Base-by-base conservation (phyloP, 352 stramenopile genomes). In the Globisporangium heterothallicum region DNA sequence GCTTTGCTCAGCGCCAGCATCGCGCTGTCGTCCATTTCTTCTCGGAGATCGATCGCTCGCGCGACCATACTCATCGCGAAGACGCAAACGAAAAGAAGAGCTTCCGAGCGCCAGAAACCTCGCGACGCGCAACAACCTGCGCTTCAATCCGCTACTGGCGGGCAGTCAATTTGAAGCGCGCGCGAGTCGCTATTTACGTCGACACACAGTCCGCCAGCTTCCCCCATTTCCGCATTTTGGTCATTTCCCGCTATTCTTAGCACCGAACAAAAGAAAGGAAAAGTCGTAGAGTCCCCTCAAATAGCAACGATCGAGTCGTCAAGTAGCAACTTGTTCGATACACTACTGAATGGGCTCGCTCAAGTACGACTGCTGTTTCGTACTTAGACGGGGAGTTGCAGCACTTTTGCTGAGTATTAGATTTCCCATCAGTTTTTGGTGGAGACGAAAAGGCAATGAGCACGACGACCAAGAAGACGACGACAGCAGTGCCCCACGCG, bases 21-120 rank as follows among this genome's bases (percentile, higher is more conserved):
- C 21, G 48, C 19, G 35, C 27, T 27, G 13, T 54, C 48, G 46
- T 78, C 66, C 63, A 74, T 74, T 54, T 85, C 76, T 59, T 85
- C 69, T 34, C 76, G 76, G 36, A 75, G 49, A 57, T 87, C 76
- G 41, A 66, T 55, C 6, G 44, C 42, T 32, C 54, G 43, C 27
- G 56, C 66, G 10, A 74, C 43, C 51, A 73, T 63, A 48, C 61
- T 84, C 72, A 82, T 80, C 34, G 16, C 25, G 27, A 30, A 40
- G 26, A 21, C 25, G 24, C 47, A 9, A n/a, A 1, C 41, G 41
- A 26, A 6, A 46, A n/a, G n/a, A n/a, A n/a, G n/a, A n/a, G n/a
- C n/a, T n/a, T n/a, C n/a, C n/a, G n/a, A n/a, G n/a, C n/a, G n/a
- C n/a, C n/a, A n/a, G n/a, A n/a, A n/a, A n/a, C n/a, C n/a, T n/a